These are phyloP conservation scores for Pichia ethanolica DNA, from an alignment of 805 yeast genomes.

Conservation along the genomic window DNA sequence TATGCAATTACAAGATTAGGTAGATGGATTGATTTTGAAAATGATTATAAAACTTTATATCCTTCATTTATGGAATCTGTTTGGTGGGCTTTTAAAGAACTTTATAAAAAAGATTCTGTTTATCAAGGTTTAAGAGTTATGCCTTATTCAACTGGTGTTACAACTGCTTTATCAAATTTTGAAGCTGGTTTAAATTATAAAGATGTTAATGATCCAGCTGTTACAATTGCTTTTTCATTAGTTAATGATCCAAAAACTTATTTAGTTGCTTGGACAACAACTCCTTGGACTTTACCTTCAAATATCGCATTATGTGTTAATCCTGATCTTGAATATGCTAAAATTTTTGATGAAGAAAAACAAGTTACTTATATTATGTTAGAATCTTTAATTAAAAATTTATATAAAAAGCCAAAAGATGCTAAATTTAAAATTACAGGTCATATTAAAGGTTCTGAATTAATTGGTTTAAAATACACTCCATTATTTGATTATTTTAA, in stretches of 20 bases:
- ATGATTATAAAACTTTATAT: slow-evolving; percentile 94
- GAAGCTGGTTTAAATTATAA: slow-evolving; percentile 98
- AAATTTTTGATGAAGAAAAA: slow-evolving; percentile 83
- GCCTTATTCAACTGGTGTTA: slow-evolving; percentile 98
- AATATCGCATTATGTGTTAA: slow-evolving; percentile 88
- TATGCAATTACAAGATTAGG: slow-evolving; percentile 89
- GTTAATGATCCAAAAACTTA: slow-evolving; percentile 73
- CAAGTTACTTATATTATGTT: slow-evolving; percentile 75
- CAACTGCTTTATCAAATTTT: slow-evolving; percentile 93
- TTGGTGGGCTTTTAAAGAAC: slow-evolving; percentile 97
- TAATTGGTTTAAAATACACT: slow-evolving; percentile 70
- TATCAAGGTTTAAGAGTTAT: slow-evolving; percentile 94
- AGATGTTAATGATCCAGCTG: slow-evolving; percentile 95
- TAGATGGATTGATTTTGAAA: slow-evolving; percentile 98
- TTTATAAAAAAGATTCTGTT: slow-evolving; percentile 78
- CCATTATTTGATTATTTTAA: slow-evolving; percentile 81
- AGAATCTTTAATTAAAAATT: slow-evolving; percentile 71
- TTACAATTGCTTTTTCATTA: slow-evolving; percentile 82
- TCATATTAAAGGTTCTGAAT: slow-evolving; percentile 67
- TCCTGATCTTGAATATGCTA: slow-evolving; percentile 85
- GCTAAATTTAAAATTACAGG: slow-evolving; percentile 83
- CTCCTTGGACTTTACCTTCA: slow-evolving; percentile 99
- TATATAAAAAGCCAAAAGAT: slow-evolving; percentile 91
- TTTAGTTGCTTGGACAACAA: slow-evolving; percentile 97
- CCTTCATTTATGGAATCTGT: slow-evolving; percentile 96